Evolutionary conservation across 1,139 yeast species (phyloP).

Genomic region (Suhomyces taliae): DNA sequence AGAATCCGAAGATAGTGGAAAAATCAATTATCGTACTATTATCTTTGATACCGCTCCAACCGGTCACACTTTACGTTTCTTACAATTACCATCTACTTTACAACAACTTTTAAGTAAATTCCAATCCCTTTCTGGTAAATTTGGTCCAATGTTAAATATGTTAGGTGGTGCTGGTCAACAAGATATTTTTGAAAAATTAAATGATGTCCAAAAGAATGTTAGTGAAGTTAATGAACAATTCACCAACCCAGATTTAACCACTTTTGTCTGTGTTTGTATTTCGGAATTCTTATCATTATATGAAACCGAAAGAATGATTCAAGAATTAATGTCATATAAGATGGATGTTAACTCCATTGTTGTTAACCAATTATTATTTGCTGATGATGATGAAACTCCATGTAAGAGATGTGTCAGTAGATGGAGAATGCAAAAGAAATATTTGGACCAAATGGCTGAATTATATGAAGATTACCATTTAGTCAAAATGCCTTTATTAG

Average conservation of each 20-base stretch:
- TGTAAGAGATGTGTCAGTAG: constrained; percentile 92
- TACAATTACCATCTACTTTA: constrained; percentile 89
- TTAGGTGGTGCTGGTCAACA: constrained; percentile 66
- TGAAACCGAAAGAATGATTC: constrained; percentile 96
- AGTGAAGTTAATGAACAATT: constrained; percentile 90
- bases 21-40: constrained; percentile 71
- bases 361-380: constrained; percentile 88
- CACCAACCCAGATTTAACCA: constrained; percentile 92
- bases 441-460: constrained; percentile 91
- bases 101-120: constrained; percentile 85
- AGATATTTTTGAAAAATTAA: constrained; percentile 79
- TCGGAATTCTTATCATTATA: constrained; percentile 93
- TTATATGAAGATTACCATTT: constrained; percentile 92
- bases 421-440: constrained; percentile 94
- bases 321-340: constrained; percentile 88
- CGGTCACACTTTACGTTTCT: constrained; percentile 92
- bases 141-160: constrained; percentile 88
- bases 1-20: constrained; percentile 26
- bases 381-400: constrained; percentile 63
- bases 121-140: constrained; percentile 77
- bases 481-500: constrained; percentile 91
- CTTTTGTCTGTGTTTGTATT: constrained; percentile 95
- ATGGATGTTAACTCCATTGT: constrained; percentile 96
- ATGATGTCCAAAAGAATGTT: constrained; percentile 79
- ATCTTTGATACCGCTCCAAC: constrained; percentile 99